Evolutionary conservation across 805 yeast genomes (phyloP).

Genomic region (Candida nemodendra): DNA sequence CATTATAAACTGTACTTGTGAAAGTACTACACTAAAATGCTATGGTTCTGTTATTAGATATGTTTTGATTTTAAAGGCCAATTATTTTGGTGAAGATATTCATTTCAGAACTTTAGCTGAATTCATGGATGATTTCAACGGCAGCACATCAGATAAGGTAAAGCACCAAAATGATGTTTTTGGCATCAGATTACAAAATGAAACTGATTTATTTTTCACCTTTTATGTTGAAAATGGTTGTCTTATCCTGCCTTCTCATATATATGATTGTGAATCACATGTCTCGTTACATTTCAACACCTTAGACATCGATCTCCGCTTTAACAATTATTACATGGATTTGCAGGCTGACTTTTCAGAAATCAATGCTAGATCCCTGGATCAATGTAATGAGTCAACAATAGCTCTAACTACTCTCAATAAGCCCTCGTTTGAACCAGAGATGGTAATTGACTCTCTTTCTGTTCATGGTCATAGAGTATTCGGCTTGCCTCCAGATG

Average conservation of each 20-base stretch:
- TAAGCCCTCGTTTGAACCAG: conserved; percentile 32
- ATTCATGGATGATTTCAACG: conserved; percentile 41
- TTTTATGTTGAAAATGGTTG: conserved; percentile 71
- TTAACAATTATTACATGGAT: conserved; percentile 92
- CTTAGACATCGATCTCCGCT: conserved; percentile 77
- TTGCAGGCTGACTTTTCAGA: conserved; percentile 74
- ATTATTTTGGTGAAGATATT: conserved; percentile 85
- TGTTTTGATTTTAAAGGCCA: conserved; percentile 73
- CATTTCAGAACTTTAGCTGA: conserved; percentile 87
- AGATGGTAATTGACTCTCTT: conserved; percentile 56
- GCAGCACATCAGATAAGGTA: conserved; percentile 12
- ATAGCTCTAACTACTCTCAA: conserved; percentile 27
- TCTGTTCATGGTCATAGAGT: conserved; percentile 82
- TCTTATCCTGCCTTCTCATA: conserved; percentile 66
- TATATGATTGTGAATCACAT: conserved; percentile 61
- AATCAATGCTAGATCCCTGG: conserved; percentile 36
- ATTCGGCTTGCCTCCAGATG: conserved; percentile 89
- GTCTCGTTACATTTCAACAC: conserved; percentile 61
- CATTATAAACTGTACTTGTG: conserved; percentile 62
- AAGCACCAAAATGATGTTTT: too few relatives aligned
- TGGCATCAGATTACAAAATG: conserved; percentile 58
- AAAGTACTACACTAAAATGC: conserved; percentile 63
- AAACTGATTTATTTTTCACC: conserved; percentile 71
- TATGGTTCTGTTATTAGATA: conserved; percentile 81
- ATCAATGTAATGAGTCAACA: conserved; percentile 23